Evolutionary conservation across 352 stramenopile species (phyloP).

Genomic region (Globisporangium paddicum): DNA sequence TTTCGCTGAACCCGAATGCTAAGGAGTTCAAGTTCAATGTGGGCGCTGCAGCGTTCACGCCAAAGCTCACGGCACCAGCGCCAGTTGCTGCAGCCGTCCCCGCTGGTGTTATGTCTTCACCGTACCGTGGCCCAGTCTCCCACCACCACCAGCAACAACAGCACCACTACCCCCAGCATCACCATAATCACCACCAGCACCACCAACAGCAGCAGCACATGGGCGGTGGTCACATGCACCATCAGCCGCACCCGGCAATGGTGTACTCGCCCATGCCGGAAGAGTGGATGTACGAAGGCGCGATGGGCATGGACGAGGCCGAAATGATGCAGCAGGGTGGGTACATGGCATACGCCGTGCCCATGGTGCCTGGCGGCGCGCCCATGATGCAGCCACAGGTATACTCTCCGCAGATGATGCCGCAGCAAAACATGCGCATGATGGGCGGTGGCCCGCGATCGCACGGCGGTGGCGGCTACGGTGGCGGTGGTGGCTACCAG

Average conservation of each 20-base stretch:
- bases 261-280: constrained; percentile 51
- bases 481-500: constrained; percentile 39
- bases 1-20: constrained; percentile 76
- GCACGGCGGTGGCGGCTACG: constrained; percentile 27
- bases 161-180: constrained; percentile 17
- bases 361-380: constrained; percentile 41
- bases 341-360: constrained; percentile 69
- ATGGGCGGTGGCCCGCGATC: constrained; percentile 36
- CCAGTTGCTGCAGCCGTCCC: constrained; percentile 8
- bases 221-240: constrained; percentile 18
- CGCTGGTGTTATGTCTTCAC: constrained; percentile 28
- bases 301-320: constrained; percentile 33
- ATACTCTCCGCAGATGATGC: constrained; percentile 62
- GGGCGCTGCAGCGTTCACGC: constrained; percentile 59
- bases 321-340: constrained; percentile 42
- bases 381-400: constrained; percentile 59
- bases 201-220: constrained; percentile 10
- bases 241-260: constrained; percentile 32
- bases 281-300: constrained; percentile 74
- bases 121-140: constrained; percentile 28
- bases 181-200: constrained; percentile 7
- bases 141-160: constrained; percentile 14
- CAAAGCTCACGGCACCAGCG: constrained; percentile 32
- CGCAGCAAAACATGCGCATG: constrained; percentile 53
- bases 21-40: constrained; percentile 87